These are phyloP conservation scores for Nymphaea thermarum DNA, from an alignment of 164 flowering plant genomes.

Conservation along the genomic window DNA sequence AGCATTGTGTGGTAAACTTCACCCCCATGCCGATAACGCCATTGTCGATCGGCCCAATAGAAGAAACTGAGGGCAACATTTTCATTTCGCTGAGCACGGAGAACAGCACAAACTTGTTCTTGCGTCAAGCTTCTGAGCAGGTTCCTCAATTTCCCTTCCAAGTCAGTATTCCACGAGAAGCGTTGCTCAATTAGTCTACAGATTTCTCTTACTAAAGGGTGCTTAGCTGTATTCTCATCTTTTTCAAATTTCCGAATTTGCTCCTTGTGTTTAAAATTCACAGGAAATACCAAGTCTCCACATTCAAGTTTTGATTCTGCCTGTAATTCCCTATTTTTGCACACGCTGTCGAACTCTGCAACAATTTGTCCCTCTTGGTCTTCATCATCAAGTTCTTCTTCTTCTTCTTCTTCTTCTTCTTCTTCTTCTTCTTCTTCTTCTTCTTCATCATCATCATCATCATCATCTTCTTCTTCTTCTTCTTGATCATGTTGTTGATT, in stretches of 20 bases:
- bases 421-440: slow-evolving; percentile 4
- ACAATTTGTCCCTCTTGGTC: slow-evolving; percentile 3
- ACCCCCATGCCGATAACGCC: slow-evolving; percentile 71
- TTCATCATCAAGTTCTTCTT: background rate
- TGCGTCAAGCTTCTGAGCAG: slow-evolving; percentile 73
- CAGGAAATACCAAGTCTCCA: background rate
- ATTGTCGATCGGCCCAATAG: slow-evolving; percentile 85
- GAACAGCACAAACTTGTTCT: slow-evolving; percentile 63
- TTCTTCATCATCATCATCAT: slow-evolving; percentile 7
- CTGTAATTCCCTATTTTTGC: background rate
- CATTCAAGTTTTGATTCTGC: background rate
- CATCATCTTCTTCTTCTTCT: background rate
- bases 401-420: background rate
- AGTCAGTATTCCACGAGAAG: slow-evolving; percentile 54
- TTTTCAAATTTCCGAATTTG: background rate
- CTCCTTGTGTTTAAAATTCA: no score
- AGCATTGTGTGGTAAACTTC: slow-evolving; percentile 71
- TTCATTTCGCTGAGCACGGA: slow-evolving; percentile 48
- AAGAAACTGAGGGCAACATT: slow-evolving; percentile 71
- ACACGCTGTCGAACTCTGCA: slow-evolving; percentile 3
- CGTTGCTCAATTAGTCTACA: slow-evolving; percentile 46
- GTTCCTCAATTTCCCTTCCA: slow-evolving; percentile 51
- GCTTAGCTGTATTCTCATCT: slow-evolving; percentile 12
- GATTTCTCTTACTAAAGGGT: slow-evolving; percentile 67
- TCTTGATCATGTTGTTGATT: background rate